Conservation (phyloP, 2,329 filamentous ascomycete genomes). For the Xylariaceae sp. region DNA sequence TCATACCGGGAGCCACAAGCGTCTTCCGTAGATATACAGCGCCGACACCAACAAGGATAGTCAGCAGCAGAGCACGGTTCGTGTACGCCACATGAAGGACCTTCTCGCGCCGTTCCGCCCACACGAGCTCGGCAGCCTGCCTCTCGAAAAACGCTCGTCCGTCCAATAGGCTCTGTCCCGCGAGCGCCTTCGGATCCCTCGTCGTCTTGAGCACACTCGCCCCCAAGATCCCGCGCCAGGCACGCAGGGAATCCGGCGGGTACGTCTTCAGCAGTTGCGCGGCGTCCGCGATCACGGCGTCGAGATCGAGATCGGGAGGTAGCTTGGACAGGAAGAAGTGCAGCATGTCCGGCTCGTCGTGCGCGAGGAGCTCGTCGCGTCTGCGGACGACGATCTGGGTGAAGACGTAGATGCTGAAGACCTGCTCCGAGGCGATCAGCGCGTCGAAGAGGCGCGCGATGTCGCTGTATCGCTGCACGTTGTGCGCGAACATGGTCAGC, state of each 20-base stretch:
- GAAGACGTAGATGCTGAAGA: conserved; percentile 87
- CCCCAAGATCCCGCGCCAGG: conserved; percentile 69
- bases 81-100: conserved; percentile 51
- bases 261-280: conserved; percentile 58
- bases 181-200: conserved; percentile 45
- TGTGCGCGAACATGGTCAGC: conserved; percentile 93
- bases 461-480: conserved; percentile 83
- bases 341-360: conserved; percentile 88
- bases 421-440: conserved; percentile 80
- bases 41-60: conserved; percentile 62
- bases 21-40: conserved; percentile 64
- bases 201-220: conserved; percentile 86
- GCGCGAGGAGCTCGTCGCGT: conserved; percentile 72
- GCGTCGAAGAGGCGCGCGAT: conserved; percentile 93
- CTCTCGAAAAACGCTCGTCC: conserved; percentile 64
- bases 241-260: conserved; percentile 68
- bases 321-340: conserved; percentile 85
- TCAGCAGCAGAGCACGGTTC: conserved; percentile 62
- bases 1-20: conserved; percentile 27
- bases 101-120: conserved; percentile 56
- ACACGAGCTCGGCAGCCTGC: conserved; percentile 69
- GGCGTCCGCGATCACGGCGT: conserved; percentile 67
- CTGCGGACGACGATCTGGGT: conserved; percentile 81
- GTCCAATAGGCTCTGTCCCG: conserved; percentile 57
- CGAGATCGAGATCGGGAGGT: conserved; percentile 75